Percentiles rank a stretch among this genome's conserved stretches.
Evolutionary conservation across 1,284 basidiomycete genomes (phyloP).

Genomic region (Kwoniella shivajii): DNA sequence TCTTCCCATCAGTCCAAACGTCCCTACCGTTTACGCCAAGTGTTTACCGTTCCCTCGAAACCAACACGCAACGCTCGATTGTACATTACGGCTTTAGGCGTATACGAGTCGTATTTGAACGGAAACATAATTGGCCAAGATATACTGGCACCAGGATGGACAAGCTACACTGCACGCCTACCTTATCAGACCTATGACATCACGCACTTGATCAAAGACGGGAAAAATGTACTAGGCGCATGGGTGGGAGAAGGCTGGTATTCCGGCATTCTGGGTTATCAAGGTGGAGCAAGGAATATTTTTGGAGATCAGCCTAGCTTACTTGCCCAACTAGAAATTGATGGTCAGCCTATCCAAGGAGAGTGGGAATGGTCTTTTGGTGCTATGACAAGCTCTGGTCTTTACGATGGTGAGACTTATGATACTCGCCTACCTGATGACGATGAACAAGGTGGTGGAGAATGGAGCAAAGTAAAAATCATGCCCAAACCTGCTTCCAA

Average conservation of each 20-base stretch:
- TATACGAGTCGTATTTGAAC: slow-evolving; percentile 33
- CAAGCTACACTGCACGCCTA: slow-evolving; percentile 24
- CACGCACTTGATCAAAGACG: slow-evolving; percentile 6
- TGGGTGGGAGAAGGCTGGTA: slow-evolving; percentile 34
- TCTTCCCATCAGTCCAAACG: slow-evolving; percentile 2
- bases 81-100: slow-evolving; percentile 32
- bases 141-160: slow-evolving; percentile 34
- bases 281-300: slow-evolving; percentile 17
- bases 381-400: slow-evolving; percentile 16
- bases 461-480: slow-evolving; percentile 4
- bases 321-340: slow-evolving; percentile 23
- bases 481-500: slow-evolving; percentile 2
- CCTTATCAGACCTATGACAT: slow-evolving; percentile 32
- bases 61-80: slow-evolving; percentile 15
- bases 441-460: background rate
- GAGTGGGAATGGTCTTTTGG: slow-evolving; percentile 28
- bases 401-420: slow-evolving; percentile 25
- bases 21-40: slow-evolving; percentile 12
- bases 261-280: slow-evolving; percentile 14
- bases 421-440: slow-evolving; percentile 10
- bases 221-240: slow-evolving; percentile 19
- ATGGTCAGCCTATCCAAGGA: slow-evolving; percentile 8
- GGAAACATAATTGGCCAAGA: slow-evolving; percentile 29
- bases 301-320: slow-evolving; percentile 18
- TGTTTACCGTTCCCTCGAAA: background rate